Conservation (phyloP, 2,329 filamentous ascomycete species). For the Neoascochyta sp. region DNA sequence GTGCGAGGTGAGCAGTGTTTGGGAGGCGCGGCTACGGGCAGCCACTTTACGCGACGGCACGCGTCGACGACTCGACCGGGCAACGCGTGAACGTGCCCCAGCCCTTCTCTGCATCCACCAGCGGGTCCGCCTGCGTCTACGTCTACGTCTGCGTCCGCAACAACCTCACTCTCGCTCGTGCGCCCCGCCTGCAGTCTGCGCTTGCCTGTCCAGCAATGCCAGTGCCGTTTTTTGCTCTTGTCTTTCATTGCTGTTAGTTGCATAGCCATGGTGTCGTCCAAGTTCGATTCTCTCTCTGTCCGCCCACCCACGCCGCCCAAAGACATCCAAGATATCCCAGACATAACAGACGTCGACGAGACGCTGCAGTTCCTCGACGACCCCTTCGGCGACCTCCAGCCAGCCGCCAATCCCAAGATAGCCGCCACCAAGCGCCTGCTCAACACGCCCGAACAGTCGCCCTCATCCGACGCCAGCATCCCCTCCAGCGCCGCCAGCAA, state of each 20-base stretch:
- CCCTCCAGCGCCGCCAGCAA: constrained; percentile 30
- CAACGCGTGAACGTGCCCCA: constrained; percentile 10
- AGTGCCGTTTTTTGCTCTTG: constrained; percentile 12
- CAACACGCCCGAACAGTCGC: constrained; percentile 43
- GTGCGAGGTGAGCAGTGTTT: no score
- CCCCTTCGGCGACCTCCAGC: constrained; percentile 34
- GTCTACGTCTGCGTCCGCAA: no score
- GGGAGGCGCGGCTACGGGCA: no score
- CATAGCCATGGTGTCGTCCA: constrained; percentile 42
- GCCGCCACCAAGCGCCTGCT: constrained; percentile 19
- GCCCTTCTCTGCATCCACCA: no score
- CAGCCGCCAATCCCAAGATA: constrained; percentile 16
- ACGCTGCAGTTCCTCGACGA: constrained; percentile 44
- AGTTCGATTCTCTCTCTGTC: constrained; percentile 47
- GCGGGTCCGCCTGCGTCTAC: no score
- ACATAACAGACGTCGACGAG: constrained; percentile 36
- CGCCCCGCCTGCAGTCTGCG: no score
- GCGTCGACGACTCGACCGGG: constrained; percentile 5
- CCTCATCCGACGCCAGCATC: constrained; percentile 40
- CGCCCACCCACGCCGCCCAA: constrained; percentile 57
- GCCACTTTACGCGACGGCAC: constrained; percentile 11
- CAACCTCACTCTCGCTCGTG: no score
- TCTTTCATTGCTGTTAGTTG: constrained; percentile 19
- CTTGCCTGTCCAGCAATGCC: constrained; percentile 28
- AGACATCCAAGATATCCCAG: constrained; percentile 39